phyloP scores from a whole-genome alignment of 2,329 filamentous ascomycete species.

The Aspergillus oerlinghausenensis region DNA sequence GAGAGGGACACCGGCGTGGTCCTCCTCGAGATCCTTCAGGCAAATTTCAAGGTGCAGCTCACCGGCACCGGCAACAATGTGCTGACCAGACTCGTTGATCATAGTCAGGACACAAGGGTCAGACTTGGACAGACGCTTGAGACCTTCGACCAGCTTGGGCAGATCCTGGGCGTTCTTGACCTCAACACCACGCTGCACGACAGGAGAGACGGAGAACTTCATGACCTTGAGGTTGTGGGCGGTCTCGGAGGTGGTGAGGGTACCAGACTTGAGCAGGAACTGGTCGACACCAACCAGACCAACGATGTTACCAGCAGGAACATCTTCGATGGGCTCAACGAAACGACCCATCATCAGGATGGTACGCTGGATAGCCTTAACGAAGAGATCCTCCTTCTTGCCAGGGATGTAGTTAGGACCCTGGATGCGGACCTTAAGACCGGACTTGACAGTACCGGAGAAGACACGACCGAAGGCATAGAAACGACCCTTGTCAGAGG shows the following conservation, averaged over 20 bases:
- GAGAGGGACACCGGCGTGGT: constrained; percentile 97
- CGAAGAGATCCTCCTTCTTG: constrained; percentile 97
- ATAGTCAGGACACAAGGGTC: constrained; percentile 94
- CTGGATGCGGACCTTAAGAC: constrained; percentile 99
- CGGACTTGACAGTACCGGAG: constrained; percentile 93
- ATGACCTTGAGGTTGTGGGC: constrained; percentile 99
- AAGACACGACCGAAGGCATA: constrained; percentile 99
- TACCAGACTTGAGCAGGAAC: constrained; percentile 99
- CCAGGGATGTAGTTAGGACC: constrained; percentile 97
- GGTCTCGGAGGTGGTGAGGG: constrained; percentile 91
- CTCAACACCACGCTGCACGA: constrained; percentile 97
- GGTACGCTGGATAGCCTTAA: constrained; percentile 99
- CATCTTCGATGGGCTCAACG: constrained; percentile 97
- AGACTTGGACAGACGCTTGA: constrained; percentile 99
- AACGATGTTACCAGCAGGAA: constrained; percentile 99
- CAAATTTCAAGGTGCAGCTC: constrained; percentile 99
- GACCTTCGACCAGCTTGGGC: constrained; percentile 99
- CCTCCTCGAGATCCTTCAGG: constrained; percentile 99
- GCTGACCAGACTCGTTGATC: constrained; percentile 91
- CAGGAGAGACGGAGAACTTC: constrained; percentile 99
- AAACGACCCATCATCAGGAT: constrained; percentile 99
- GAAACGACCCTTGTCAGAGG: constrained; percentile 99
- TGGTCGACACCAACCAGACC: constrained; percentile 99
- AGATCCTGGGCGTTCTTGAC: constrained; percentile 99
- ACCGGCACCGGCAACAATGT: constrained; percentile 98